Evolutionary conservation across 2,329 filamentous ascomycete species (phyloP).

Genomic region (Fusarium nelsonii): DNA sequence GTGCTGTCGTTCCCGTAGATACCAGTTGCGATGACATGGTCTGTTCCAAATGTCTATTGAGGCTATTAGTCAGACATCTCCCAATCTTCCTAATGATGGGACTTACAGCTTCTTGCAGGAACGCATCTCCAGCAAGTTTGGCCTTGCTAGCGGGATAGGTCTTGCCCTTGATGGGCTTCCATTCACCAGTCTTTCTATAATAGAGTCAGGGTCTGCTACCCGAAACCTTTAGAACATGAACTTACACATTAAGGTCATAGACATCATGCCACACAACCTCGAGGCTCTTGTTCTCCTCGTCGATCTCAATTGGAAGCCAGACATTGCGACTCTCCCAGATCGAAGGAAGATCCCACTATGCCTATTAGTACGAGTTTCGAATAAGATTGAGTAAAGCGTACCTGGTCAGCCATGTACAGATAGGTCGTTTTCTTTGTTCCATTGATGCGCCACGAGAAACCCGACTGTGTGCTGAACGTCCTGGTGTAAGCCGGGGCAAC

Average conservation of each 20-base stretch:
- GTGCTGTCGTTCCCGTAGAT: slow-evolving; percentile 67
- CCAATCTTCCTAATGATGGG: rapidly evolving
- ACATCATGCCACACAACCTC: slow-evolving; percentile 65
- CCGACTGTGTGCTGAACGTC: slow-evolving; percentile 65
- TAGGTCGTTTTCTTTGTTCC: slow-evolving; percentile 61
- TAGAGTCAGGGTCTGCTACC: neutral
- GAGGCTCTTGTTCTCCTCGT: slow-evolving; percentile 62
- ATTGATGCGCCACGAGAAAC: slow-evolving; percentile 62
- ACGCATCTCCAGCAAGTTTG: slow-evolving; percentile 57
- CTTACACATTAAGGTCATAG: slow-evolving; percentile 63
- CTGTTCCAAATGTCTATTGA: slow-evolving; percentile 57
- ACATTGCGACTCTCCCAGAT: slow-evolving; percentile 68
- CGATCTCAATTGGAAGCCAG: slow-evolving; percentile 66
- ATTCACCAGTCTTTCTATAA: slow-evolving; percentile 59
- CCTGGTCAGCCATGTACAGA: slow-evolving; percentile 62
- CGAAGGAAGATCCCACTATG: slow-evolving; percentile 62
- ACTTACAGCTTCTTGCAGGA: slow-evolving; percentile 62
- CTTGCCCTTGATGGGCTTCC: slow-evolving; percentile 60
- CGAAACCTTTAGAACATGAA: rapidly evolving
- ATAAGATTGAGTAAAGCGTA: neutral
- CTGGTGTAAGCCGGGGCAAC: slow-evolving; percentile 62
- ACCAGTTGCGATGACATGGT: slow-evolving; percentile 61
- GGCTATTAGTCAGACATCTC: neutral
- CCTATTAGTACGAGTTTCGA: neutral
- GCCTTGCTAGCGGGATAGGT: slow-evolving; percentile 61